Evolutionary conservation across 2,329 filamentous ascomycete genomes (phyloP).

Genomic region (Diplodia corticola): DNA sequence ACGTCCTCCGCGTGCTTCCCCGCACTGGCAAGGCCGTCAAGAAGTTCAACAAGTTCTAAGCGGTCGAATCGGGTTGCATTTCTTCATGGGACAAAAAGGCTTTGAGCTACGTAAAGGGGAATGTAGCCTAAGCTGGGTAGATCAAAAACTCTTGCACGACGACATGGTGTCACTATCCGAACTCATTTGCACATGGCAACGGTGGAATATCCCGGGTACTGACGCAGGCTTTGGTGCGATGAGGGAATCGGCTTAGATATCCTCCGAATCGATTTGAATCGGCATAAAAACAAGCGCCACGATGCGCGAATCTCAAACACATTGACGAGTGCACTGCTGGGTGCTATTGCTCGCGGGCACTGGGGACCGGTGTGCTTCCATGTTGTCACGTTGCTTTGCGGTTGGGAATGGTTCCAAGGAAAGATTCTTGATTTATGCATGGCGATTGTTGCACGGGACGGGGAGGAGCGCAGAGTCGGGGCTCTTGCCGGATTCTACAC

Average conservation of each 20-base stretch:
- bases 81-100: constrained; percentile 24
- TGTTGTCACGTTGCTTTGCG: neutral
- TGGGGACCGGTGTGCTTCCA: neutral
- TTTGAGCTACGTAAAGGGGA: constrained; percentile 22
- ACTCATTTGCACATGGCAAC: constrained; percentile 17
- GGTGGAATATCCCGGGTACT: constrained; percentile 20
- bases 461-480: neutral
- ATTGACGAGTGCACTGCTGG: neutral
- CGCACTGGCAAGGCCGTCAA: constrained; percentile 97
- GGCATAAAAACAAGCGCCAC: neutral
- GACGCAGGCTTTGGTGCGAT: constrained; percentile 19
- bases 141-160: constrained; percentile 24
- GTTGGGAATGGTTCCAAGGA: neutral
- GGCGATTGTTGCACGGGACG: neutral
- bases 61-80: constrained; percentile 24
- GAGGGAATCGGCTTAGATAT: constrained; percentile 21
- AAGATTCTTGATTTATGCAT: neutral
- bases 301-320: neutral
- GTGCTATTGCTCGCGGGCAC: neutral
- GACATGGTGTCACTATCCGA: constrained; percentile 21
- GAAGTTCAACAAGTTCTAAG: constrained; percentile 98
- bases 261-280: constrained; percentile 22
- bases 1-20: constrained; percentile 97
- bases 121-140: constrained; percentile 25
- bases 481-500: neutral